phyloP scores from a whole-genome alignment of 768 basidiomycete species.

The Mycena crocata region DNA sequence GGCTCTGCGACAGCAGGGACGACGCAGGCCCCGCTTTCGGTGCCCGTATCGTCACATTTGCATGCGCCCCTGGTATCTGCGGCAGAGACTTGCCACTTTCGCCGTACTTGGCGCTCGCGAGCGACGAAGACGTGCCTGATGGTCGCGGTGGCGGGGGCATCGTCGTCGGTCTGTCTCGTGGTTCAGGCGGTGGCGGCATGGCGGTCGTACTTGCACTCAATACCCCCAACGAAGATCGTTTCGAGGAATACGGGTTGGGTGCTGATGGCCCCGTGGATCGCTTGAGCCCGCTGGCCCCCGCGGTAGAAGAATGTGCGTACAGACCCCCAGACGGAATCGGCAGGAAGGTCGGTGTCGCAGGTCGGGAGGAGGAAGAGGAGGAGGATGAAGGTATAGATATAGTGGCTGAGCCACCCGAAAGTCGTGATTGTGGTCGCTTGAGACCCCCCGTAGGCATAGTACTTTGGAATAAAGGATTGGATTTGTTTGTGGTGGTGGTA shows the following conservation, averaged over 20 bases:
- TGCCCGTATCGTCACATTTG: conserved; percentile 62
- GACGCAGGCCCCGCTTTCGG: conserved; percentile 55
- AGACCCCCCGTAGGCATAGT: conserved; percentile 55
- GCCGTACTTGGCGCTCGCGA: conserved; percentile 41
- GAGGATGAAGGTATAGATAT: conserved; percentile 73
- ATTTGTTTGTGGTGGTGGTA: conserved; percentile 40
- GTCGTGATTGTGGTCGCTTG: conserved; percentile 78
- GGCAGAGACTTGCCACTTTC: conserved; percentile 55
- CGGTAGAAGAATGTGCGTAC: conserved; percentile 54
- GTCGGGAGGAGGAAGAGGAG: conserved; percentile 61
- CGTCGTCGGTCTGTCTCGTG: conserved; percentile 49
- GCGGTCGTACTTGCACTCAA: conserved; percentile 51
- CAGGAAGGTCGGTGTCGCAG: conserved; percentile 80
- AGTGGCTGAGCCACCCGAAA: conserved; percentile 72
- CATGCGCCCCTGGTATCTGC: conserved; percentile 52
- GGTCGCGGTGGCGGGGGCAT: conserved; percentile 47
- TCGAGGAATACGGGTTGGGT: conserved; percentile 52
- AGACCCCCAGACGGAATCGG: conserved; percentile 71
- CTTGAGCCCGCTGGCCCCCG: conserved; percentile 62
- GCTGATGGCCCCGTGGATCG: conserved; percentile 67
- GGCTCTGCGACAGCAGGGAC: conserved; percentile 45
- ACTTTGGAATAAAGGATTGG: conserved; percentile 56
- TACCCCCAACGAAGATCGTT: conserved; percentile 69
- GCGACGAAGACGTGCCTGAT: conserved; percentile 45
- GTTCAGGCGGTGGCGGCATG: conserved; percentile 43